phyloP scores from a whole-genome alignment of 148 eudicot species.

The Tetragonia tetragonoides region DNA sequence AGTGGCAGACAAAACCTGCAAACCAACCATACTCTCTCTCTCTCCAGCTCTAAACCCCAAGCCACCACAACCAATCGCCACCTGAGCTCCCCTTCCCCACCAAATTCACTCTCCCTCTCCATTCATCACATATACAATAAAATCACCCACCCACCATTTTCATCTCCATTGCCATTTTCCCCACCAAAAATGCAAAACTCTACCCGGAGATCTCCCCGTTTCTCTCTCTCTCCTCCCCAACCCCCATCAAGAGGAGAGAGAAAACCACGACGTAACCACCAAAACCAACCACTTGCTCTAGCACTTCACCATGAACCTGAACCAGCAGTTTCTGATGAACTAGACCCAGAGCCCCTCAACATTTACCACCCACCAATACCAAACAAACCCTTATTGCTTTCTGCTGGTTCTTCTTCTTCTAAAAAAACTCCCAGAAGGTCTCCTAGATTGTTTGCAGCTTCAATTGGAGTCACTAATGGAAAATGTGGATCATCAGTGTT shows the following conservation, averaged over 20 bases:
- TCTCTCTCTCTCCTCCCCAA: slow-evolving; percentile 14
- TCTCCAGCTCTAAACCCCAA: too few relatives aligned
- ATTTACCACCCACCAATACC: background rate
- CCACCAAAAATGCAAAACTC: background rate
- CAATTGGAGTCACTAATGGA: slow-evolving; percentile 1
- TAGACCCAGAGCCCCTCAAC: background rate
- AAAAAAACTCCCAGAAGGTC: slow-evolving; percentile 16
- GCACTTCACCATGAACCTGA: background rate
- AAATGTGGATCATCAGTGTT: slow-evolving; percentile 15
- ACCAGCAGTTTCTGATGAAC: background rate
- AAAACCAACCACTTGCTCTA: background rate
- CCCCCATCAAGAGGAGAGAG: background rate
- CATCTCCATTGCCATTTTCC: background rate
- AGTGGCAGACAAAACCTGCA: too few relatives aligned
- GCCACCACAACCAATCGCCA: background rate
- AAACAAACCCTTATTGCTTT: background rate
- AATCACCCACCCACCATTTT: background rate
- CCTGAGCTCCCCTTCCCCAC: background rate
- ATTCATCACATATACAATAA: background rate
- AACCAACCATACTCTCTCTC: background rate
- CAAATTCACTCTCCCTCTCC: background rate
- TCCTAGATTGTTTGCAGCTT: slow-evolving; percentile 11
- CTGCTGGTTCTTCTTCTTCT: background rate
- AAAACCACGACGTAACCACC: background rate
- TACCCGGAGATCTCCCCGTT: slow-evolving; percentile 19